phyloP scores from a whole-genome alignment of 352 stramenopile species.

The Globisporangium splendens region DNA sequence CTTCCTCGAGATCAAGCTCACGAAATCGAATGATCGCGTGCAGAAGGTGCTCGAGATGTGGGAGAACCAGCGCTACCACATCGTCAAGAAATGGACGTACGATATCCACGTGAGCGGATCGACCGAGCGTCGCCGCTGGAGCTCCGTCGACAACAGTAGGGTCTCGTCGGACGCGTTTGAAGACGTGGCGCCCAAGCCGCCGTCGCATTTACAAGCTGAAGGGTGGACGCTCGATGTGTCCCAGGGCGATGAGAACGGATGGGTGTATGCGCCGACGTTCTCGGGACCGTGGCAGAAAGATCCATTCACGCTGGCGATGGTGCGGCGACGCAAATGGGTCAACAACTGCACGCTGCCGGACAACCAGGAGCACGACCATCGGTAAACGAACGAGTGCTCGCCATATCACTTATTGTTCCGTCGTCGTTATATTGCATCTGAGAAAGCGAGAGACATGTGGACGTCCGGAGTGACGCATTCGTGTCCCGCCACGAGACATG shows the following conservation, averaged over 20 bases:
- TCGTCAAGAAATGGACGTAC: constrained; percentile 74
- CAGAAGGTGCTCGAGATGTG: constrained; percentile 78
- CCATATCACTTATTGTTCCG: neutral
- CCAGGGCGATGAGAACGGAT: constrained; percentile 76
- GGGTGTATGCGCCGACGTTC: constrained; percentile 80
- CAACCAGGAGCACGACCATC: constrained; percentile 8
- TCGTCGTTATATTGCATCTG: neutral
- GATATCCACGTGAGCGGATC: constrained; percentile 50
- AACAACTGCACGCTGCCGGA: constrained; percentile 47
- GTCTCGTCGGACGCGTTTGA: constrained; percentile 64
- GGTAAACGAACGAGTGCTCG: neutral
- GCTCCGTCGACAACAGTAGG: constrained; percentile 52
- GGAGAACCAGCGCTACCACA: constrained; percentile 83
- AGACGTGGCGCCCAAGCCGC: constrained; percentile 59
- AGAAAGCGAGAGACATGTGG: neutral
- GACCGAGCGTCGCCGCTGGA: constrained; percentile 75
- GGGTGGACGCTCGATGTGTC: constrained; percentile 78
- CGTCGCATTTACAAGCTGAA: constrained; percentile 43
- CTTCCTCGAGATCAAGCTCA: constrained; percentile 58
- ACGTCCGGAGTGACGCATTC: neutral
- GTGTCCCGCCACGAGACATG: too few relatives aligned
- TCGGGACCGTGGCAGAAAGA: constrained; percentile 76
- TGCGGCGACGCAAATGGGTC: constrained; percentile 80
- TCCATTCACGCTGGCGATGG: constrained; percentile 62
- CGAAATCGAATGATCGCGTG: constrained; percentile 37